Evolutionary conservation across 352 stramenopile species (phyloP).

Genomic region (Phytophthora pluvialis): DNA sequence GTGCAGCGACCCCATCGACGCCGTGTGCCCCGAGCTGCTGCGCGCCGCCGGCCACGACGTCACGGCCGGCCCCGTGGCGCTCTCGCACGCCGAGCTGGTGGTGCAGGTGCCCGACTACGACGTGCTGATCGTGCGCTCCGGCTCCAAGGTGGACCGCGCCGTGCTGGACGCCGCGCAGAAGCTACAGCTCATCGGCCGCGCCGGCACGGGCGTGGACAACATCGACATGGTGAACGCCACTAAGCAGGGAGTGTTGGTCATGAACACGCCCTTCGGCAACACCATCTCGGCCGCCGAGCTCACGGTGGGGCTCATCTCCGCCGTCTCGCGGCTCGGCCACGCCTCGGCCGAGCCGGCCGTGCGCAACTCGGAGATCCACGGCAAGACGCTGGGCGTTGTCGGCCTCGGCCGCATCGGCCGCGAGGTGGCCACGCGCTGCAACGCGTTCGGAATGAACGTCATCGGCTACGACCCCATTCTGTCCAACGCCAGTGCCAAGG

Average conservation of each 20-base stretch:
- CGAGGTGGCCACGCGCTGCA: conserved; percentile 92
- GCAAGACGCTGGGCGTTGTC: conserved; percentile 85
- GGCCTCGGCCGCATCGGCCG: conserved; percentile 95
- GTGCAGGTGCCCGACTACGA: conserved; percentile 84
- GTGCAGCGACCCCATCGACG: conserved; percentile 89
- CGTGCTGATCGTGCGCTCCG: conserved; percentile 89
- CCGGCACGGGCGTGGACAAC: conserved; percentile 94
- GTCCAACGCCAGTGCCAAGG: conserved; percentile 83
- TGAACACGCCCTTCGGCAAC: conserved; percentile 97
- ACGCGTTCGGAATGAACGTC: conserved; percentile 94
- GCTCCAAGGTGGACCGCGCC: conserved; percentile 75
- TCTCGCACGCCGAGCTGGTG: conserved; percentile 74
- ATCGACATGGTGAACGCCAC: conserved; percentile 93
- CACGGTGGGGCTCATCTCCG: conserved; percentile 91
- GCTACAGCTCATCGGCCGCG: conserved; percentile 89
- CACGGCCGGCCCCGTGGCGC: conserved; percentile 50
- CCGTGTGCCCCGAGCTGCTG: conserved; percentile 82
- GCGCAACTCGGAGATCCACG: conserved; percentile 69
- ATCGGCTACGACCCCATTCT: conserved; percentile 94
- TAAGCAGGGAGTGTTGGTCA: conserved; percentile 93
- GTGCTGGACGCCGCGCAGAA: conserved; percentile 65
- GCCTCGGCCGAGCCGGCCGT: conserved; percentile 15
- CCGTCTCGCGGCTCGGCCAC: conserved; percentile 52
- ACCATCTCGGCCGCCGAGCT: conserved; percentile 96
- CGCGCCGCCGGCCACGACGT: conserved; percentile 85